Conservation (phyloP, 768 basidiomycete species). For the Russula compacta region DNA sequence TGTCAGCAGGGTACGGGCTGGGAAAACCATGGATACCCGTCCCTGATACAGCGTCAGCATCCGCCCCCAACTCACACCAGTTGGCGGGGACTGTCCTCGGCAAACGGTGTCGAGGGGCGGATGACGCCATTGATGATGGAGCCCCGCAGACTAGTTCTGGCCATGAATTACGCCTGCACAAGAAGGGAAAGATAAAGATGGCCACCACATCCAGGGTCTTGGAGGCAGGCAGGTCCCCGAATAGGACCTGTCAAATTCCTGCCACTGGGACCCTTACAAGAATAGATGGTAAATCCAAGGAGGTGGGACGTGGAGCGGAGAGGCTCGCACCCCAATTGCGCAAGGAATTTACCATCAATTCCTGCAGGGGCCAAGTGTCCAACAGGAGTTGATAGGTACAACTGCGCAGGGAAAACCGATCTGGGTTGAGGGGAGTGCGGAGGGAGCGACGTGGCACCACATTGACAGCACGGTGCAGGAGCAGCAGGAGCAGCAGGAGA, state of each 20-base stretch:
- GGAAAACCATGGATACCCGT: too few relatives aligned
- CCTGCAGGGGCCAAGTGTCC: background rate
- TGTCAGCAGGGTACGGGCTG: too few relatives aligned
- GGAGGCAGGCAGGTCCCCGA: background rate
- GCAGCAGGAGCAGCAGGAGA: background rate
- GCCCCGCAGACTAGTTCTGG: too few relatives aligned
- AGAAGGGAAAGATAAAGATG: background rate
- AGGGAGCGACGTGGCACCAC: background rate
- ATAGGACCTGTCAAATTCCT: background rate
- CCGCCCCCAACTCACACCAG: too few relatives aligned
- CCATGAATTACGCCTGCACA: too few relatives aligned
- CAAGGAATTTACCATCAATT: background rate
- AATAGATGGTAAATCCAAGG: background rate
- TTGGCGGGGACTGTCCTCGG: too few relatives aligned
- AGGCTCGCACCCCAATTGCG: background rate
- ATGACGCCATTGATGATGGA: too few relatives aligned
- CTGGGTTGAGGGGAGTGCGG: background rate
- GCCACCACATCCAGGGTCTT: background rate
- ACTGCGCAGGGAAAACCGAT: background rate
- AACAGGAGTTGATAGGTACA: background rate
- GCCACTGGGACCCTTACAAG: background rate
- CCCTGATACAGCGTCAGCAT: too few relatives aligned
- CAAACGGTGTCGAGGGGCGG: too few relatives aligned
- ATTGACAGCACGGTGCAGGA: background rate
- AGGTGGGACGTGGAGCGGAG: background rate